phyloP scores from a whole-genome alignment of 306 rosid species.

The Biancaea sappan region DNA sequence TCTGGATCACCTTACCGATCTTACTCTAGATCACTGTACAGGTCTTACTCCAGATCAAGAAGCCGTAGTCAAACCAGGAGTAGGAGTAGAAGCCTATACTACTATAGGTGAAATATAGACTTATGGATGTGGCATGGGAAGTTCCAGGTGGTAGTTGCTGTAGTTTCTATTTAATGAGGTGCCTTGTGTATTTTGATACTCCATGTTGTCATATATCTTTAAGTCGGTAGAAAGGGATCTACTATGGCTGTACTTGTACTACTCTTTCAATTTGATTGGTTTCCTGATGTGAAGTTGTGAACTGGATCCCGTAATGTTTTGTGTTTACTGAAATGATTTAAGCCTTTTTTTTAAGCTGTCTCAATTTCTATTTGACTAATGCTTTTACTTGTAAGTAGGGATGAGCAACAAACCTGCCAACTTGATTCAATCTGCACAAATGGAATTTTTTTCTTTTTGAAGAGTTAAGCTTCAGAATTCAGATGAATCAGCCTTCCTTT shows the following conservation, averaged over 20 bases:
- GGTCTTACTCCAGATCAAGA: slow-evolving; percentile 44
- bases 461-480: too few species aligned
- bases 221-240: slow-evolving; percentile 3
- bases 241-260: background rate
- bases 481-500: too few species aligned
- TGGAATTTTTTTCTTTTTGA: too few species aligned
- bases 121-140: background rate
- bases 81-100: slow-evolving; percentile 49
- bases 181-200: slow-evolving; percentile 1
- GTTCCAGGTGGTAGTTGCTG: background rate
- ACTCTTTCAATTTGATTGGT: background rate
- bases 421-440: too few species aligned
- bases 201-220: slow-evolving; percentile 7
- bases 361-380: too few species aligned
- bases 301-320: too few species aligned
- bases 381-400: too few species aligned
- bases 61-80: slow-evolving; percentile 51
- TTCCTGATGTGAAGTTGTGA: background rate
- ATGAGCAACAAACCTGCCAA: too few species aligned
- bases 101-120: slow-evolving; percentile 47
- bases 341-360: background rate
- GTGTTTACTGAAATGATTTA: background rate
- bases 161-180: background rate
- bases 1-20: slow-evolving; percentile 25
- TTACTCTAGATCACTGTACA: background rate